Percentiles rank a stretch among this genome's conserved stretches.
These are phyloP conservation scores for Candida succiphila DNA, from an alignment of 805 yeast species.

Conservation along the genomic window DNA sequence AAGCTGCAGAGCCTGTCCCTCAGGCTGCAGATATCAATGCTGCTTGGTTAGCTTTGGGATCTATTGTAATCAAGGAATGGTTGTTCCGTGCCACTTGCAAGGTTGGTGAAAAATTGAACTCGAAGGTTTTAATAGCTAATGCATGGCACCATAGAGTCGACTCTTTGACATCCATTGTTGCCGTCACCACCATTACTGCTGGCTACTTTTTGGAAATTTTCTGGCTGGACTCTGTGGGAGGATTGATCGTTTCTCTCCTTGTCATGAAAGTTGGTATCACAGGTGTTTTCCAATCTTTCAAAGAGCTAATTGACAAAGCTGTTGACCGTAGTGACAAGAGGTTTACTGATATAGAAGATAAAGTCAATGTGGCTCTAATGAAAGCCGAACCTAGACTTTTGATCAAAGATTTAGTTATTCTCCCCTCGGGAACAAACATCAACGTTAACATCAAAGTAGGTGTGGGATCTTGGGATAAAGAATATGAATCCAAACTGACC, in stretches of 20 bases:
- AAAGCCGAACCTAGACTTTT: slow-evolving; percentile 20
- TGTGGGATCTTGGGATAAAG: slow-evolving; percentile 19
- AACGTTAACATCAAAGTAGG: slow-evolving; percentile 26
- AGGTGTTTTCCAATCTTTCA: slow-evolving; percentile 59
- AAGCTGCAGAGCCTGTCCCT: slow-evolving; percentile 9
- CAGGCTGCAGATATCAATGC: slow-evolving; percentile 72
- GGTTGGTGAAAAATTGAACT: slow-evolving; percentile 68
- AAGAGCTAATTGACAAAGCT: slow-evolving; percentile 73
- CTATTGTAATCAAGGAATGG: slow-evolving; percentile 82
- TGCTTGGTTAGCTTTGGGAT: slow-evolving; percentile 91
- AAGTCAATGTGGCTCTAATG: slow-evolving; percentile 23
- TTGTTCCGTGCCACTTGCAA: slow-evolving; percentile 74
- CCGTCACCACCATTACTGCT: slow-evolving; percentile 76
- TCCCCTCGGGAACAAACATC: slow-evolving; percentile 47
- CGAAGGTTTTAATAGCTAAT: slow-evolving; percentile 87
- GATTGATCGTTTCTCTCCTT: slow-evolving; percentile 71
- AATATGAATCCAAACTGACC: slow-evolving; percentile 19
- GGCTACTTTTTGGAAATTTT: slow-evolving; percentile 70
- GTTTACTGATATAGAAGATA: slow-evolving; percentile 29
- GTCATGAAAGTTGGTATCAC: slow-evolving; percentile 78
- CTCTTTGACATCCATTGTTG: slow-evolving; percentile 84
- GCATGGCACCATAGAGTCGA: slow-evolving; percentile 99
- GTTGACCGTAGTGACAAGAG: slow-evolving; percentile 39
- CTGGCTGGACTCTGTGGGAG: slow-evolving; percentile 92
- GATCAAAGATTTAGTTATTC: slow-evolving; percentile 31